phyloP scores from a whole-genome alignment of 768 basidiomycete species.

The Psilocybe subaeruginosa region DNA sequence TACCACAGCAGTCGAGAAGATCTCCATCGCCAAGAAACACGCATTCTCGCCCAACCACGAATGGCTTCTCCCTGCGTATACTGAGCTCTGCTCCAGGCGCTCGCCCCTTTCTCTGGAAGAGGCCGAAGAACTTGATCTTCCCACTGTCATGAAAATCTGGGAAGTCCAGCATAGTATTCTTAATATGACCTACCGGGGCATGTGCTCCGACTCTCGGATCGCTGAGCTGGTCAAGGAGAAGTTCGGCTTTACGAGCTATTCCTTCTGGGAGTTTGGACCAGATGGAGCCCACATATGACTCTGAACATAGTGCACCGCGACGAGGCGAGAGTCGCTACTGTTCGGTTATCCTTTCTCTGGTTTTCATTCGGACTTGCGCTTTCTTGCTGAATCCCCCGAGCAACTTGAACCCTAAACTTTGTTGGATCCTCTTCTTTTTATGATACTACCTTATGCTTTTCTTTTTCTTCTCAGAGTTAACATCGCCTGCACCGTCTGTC shows the following conservation, averaged over 20 bases:
- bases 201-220: conserved; percentile 8
- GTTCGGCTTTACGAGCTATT: conserved; percentile 16
- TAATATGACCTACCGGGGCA: conserved; percentile 2
- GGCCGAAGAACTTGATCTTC: conserved; percentile 31
- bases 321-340: too few relatives aligned
- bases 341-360: too few relatives aligned
- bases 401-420: too few relatives aligned
- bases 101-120: conserved; percentile 30
- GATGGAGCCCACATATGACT: background rate
- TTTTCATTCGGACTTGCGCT: too few relatives aligned
- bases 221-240: conserved; percentile 20
- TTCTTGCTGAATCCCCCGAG: too few relatives aligned
- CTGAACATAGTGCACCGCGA: too few relatives aligned
- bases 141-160: conserved; percentile 32
- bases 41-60: conserved; percentile 21
- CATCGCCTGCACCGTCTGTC: too few relatives aligned
- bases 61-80: conserved; percentile 41
- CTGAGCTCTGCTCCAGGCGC: conserved; percentile 31
- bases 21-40: conserved; percentile 32
- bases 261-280: background rate
- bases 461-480: too few relatives aligned
- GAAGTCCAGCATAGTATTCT: conserved; percentile 32
- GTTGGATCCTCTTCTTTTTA: too few relatives aligned
- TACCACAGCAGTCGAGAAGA: conserved; percentile 32
- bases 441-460: too few relatives aligned